Conservation (phyloP, 345 rosid genomes). For the Salix suchowensis region DNA sequence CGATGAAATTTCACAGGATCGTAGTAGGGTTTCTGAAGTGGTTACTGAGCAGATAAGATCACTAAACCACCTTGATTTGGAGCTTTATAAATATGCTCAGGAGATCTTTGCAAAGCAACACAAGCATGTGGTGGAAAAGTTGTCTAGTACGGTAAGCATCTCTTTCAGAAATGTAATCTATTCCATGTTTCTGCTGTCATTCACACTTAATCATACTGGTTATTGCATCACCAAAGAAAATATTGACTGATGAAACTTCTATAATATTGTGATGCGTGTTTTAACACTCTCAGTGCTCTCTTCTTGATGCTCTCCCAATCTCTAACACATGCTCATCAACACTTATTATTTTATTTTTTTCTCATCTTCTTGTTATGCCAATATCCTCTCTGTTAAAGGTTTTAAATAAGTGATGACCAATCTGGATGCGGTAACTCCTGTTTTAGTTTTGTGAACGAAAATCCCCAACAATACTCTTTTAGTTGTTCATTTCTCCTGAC, state of each 20-base stretch:
- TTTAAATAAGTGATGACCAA: too few species aligned
- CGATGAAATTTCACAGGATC: constrained; percentile 50
- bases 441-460: too few species aligned
- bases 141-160: constrained; percentile 28
- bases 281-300: too few species aligned
- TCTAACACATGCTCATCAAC: too few species aligned
- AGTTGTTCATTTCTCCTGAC: background rate
- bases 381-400: too few species aligned
- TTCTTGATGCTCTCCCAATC: too few species aligned
- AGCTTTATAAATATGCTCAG: constrained; percentile 76
- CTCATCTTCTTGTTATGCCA: too few species aligned
- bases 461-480: background rate
- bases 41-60: constrained; percentile 60
- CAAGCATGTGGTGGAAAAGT: constrained; percentile 21
- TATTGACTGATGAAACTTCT: background rate
- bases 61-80: constrained; percentile 75
- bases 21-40: constrained; percentile 43
- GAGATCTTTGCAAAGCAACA: constrained; percentile 65
- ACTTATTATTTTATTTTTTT: too few species aligned
- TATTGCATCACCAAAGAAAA: background rate
- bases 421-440: too few species aligned
- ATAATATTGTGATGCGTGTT: too few species aligned
- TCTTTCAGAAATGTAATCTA: background rate
- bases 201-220: background rate
- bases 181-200: background rate